Base-by-base conservation (phyloP, 1,139 yeast species). In the Taiozyma sp. region DNA sequence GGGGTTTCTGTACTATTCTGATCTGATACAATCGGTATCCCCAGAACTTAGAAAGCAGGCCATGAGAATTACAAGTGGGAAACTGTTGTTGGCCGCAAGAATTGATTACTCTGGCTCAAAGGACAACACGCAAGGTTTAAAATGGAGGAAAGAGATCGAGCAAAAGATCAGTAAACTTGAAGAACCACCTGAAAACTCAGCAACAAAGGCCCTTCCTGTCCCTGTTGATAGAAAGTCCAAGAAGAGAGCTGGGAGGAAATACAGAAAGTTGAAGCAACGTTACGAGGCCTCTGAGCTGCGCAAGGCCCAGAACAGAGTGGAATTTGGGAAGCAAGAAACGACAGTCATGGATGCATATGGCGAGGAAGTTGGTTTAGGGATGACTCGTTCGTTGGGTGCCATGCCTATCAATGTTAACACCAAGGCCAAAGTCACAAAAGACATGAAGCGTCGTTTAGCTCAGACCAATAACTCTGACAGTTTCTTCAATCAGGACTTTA, bases 171-270 rank as follows among this genome's bases (percentile, higher is more conserved):
- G 84, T 49, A 89, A 89, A 62, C 69, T 90, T 38, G 75, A 83
- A 32, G 82, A 85, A 14, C 95, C 98, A 0, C 97, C 98, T 1
- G 88, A 84, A 34, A 76, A 77, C 29, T 72, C 75, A 22, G 81
- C 79, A 0, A 77, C 80, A 6, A 90, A 88, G 60, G 96, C 98
- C 0, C 70, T 93, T 46, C 95, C 97, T 0, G 75, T 84, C 1
- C 99, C 99, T 0, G 75, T 80, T 42, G 97, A 92, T 53, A 78
- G 76, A 51, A 81, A 84, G 46, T 83, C 93, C 6, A 88, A 88
- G 68, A 87, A 85, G 60, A 76, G 99, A 61, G 98, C 96, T 2
- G 99, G 99, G 1, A 73, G 83, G 57, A 73, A 92, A 54, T 77
- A 87, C 57, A 74, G 96, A 48, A 90, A 90, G 67, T 79, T 83